Evolutionary conservation across 306 rosid genomes (phyloP).

Genomic region (Cercis canadensis): DNA sequence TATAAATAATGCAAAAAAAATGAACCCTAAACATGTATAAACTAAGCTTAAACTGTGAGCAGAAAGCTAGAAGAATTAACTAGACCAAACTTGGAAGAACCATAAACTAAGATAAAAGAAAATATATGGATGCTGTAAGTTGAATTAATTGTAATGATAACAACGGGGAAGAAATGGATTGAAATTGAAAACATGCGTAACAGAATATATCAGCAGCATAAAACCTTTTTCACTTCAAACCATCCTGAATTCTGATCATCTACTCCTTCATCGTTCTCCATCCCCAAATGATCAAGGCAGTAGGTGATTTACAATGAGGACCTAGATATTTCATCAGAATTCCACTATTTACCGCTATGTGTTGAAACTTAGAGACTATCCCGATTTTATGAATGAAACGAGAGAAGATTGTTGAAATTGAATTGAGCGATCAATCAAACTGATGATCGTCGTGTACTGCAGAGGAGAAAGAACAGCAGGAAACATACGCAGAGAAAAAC

Average conservation of each 20-base stretch:
- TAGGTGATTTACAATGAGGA: conserved; percentile 18
- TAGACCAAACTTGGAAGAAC: conserved; percentile 10
- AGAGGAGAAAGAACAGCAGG: not conserved
- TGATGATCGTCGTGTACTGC: conserved; percentile 4
- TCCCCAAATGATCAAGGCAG: conserved; percentile 51
- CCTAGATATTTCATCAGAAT: conserved; percentile 30
- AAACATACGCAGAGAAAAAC: conserved; percentile 11
- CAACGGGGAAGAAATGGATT: not conserved
- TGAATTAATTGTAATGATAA: conserved; percentile 5
- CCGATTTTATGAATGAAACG: conserved; percentile 1
- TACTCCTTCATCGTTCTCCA: conserved; percentile 66
- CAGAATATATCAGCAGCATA: conserved; percentile 6
- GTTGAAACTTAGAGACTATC: not conserved
- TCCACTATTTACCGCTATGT: conserved; percentile 27
- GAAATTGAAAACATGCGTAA: conserved; percentile 2
- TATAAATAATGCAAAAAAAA: not conserved
- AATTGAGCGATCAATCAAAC: not conserved
- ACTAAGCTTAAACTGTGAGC: not conserved
- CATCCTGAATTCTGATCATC: conserved; percentile 98
- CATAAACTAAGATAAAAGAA: conserved; percentile 21
- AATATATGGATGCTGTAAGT: not conserved
- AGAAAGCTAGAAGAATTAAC: conserved; percentile 2
- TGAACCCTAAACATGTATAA: not conserved
- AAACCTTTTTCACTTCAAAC: conserved; percentile 96
- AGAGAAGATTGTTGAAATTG: conserved; percentile 3